Percentiles rank a stretch among this genome's conserved stretches.
These are phyloP conservation scores for Boletus patriciae DNA, from an alignment of 768 basidiomycete genomes.

Conservation along the genomic window DNA sequence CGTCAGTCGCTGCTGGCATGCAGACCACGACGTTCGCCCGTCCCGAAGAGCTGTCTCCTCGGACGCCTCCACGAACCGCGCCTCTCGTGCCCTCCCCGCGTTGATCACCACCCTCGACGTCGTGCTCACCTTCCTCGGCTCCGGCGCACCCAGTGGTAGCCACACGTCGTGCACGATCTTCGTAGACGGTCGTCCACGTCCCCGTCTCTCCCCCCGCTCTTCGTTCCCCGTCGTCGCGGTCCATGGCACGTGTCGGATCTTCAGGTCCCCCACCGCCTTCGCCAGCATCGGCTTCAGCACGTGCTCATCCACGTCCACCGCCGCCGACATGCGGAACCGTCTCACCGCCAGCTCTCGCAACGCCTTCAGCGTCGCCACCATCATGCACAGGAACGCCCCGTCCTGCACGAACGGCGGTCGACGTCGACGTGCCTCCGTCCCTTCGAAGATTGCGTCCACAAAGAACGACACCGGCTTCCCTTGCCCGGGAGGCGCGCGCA, in stretches of 20 bases:
- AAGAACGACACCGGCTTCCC: not conserved
- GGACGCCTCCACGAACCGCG: not conserved
- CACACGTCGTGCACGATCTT: not conserved
- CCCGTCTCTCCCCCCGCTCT: not conserved
- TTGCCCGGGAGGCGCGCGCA: too few relatives aligned
- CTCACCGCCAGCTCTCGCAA: not conserved
- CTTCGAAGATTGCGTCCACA: not conserved
- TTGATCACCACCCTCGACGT: not conserved
- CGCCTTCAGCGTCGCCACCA: not conserved
- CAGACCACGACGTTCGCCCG: not conserved
- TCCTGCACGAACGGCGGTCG: not conserved
- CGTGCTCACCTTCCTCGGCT: not conserved
- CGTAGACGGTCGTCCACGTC: not conserved
- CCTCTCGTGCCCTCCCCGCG: not conserved
- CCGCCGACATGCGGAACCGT: too few relatives aligned
- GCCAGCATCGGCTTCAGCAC: not conserved
- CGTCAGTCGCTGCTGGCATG: not conserved
- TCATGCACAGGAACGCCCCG: not conserved
- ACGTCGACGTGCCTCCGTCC: not conserved
- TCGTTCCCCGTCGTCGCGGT: rapidly evolving
- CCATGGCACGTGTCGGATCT: not conserved
- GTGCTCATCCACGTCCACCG: not conserved
- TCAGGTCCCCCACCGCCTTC: too few relatives aligned
- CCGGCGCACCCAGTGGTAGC: not conserved
- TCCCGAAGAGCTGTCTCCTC: not conserved